Evolutionary conservation across 2,329 filamentous ascomycete genomes (phyloP).

Genomic region (Diaporthe australafricana): DNA sequence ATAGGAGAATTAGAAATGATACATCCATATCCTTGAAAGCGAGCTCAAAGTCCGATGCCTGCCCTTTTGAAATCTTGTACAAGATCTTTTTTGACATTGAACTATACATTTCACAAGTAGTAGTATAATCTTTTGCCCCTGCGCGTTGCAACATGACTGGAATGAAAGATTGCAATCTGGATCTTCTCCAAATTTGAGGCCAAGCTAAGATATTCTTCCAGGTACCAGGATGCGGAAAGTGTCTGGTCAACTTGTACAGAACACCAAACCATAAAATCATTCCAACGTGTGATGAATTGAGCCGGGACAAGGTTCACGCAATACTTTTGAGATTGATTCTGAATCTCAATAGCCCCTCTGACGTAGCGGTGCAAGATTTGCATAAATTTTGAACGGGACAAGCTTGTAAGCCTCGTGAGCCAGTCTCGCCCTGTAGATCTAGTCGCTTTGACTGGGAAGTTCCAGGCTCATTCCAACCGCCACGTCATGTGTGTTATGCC

Average conservation of each 20-base stretch:
- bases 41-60: not conserved
- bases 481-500: slow-evolving; percentile 26
- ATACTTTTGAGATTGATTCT: not conserved
- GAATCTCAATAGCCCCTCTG: not conserved
- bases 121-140: no score
- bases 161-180: not conserved
- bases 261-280: no score
- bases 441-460: slow-evolving; percentile 9
- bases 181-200: not conserved
- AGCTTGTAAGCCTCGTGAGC: slow-evolving; percentile 11
- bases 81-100: not conserved
- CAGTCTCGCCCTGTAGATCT: slow-evolving; percentile 20
- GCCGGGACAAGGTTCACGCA: not conserved
- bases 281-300: not conserved
- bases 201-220: not conserved
- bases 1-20: slow-evolving; percentile 15
- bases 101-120: not conserved
- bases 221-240: not conserved
- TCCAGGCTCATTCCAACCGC: slow-evolving; percentile 3
- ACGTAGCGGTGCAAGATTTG: not conserved
- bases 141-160: not conserved
- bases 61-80: no score
- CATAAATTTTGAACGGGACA: not conserved
- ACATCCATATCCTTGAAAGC: not conserved
- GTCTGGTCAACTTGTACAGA: not conserved